Evolutionary conservation across 2,329 filamentous ascomycete genomes (phyloP).

Genomic region (Chrysoporthe cubensis): DNA sequence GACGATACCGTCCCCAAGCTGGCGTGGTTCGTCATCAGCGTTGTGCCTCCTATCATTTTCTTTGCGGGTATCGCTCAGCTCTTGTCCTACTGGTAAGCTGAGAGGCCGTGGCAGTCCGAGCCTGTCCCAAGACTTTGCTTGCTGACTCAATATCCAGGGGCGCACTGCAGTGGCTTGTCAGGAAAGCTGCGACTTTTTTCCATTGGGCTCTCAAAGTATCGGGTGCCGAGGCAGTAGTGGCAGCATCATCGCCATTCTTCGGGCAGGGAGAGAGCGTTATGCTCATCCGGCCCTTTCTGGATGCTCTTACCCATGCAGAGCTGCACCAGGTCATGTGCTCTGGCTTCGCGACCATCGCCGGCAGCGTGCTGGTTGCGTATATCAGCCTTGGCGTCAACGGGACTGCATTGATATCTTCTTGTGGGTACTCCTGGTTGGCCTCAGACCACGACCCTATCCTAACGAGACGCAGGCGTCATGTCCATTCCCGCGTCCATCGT

Average conservation of each 20-base stretch:
- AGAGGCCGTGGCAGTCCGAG: not conserved
- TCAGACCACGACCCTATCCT: not conserved
- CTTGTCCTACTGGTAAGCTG: slow-evolving; percentile 65
- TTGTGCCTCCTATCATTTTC: slow-evolving; percentile 93
- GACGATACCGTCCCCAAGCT: slow-evolving; percentile 45
- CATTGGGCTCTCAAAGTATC: slow-evolving; percentile 88
- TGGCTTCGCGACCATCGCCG: slow-evolving; percentile 90
- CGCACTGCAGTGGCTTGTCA: slow-evolving; percentile 85
- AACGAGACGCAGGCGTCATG: slow-evolving; percentile 61
- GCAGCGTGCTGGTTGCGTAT: slow-evolving; percentile 84
- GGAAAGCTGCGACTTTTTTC: slow-evolving; percentile 87
- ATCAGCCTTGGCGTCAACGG: slow-evolving; percentile 82
- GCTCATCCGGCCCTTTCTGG: slow-evolving; percentile 85
- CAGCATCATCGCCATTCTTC: slow-evolving; percentile 90
- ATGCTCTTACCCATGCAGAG: slow-evolving; percentile 84
- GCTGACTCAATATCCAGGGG: slow-evolving; percentile 46
- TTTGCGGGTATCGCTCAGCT: slow-evolving; percentile 93
- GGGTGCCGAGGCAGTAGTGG: slow-evolving; percentile 91
- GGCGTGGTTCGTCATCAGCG: slow-evolving; percentile 73
- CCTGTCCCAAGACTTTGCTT: not conserved
- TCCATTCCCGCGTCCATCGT: slow-evolving; percentile 90
- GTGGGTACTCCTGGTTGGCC: slow-evolving; percentile 45
- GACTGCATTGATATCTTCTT: slow-evolving; percentile 85
- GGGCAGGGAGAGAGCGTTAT: slow-evolving; percentile 94
- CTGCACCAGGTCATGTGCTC: slow-evolving; percentile 92